phyloP scores from a whole-genome alignment of 106 monocot genomes.

The Allium sativum region DNA sequence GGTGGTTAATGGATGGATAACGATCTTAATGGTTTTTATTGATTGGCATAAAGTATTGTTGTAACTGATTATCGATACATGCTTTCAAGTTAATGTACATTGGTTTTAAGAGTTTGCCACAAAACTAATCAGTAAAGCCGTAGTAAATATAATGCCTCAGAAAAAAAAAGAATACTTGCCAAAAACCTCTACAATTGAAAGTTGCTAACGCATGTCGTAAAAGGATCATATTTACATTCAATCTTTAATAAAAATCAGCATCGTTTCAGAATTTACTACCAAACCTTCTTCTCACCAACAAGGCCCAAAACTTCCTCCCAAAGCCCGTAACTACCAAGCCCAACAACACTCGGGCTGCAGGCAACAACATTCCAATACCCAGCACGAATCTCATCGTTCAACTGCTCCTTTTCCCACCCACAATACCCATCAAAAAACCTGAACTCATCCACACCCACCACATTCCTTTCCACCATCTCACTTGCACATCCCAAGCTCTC shows the following conservation, averaged over 20 bases:
- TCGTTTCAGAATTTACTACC: slow-evolving; percentile 15
- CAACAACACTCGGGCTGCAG: slow-evolving; percentile 50
- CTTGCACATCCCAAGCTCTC: slow-evolving; percentile 79
- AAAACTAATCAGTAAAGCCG: too few species aligned
- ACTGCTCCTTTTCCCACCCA: slow-evolving; percentile 69
- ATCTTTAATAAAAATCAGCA: background rate
- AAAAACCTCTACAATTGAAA: too few species aligned
- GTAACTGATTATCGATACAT: too few species aligned
- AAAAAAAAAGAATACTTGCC: too few species aligned
- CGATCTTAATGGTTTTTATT: too few species aligned
- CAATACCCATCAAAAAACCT: slow-evolving; percentile 88
- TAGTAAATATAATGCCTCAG: too few species aligned
- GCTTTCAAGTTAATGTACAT: too few species aligned
- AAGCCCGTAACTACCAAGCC: slow-evolving; percentile 19
- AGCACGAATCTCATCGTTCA: slow-evolving; percentile 56
- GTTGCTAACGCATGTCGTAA: too few species aligned
- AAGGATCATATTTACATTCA: background rate
- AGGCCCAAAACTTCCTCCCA: slow-evolving; percentile 75
- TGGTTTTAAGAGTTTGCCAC: too few species aligned
- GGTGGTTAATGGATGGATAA: too few species aligned
- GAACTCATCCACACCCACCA: slow-evolving; percentile 57
- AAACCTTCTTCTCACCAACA: slow-evolving; percentile 51
- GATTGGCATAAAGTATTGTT: too few species aligned
- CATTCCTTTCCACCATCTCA: slow-evolving; percentile 76
- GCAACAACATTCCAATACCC: slow-evolving; percentile 78